phyloP scores from a whole-genome alignment of 1,284 basidiomycete genomes.

The Ceratobasidium sp. region DNA sequence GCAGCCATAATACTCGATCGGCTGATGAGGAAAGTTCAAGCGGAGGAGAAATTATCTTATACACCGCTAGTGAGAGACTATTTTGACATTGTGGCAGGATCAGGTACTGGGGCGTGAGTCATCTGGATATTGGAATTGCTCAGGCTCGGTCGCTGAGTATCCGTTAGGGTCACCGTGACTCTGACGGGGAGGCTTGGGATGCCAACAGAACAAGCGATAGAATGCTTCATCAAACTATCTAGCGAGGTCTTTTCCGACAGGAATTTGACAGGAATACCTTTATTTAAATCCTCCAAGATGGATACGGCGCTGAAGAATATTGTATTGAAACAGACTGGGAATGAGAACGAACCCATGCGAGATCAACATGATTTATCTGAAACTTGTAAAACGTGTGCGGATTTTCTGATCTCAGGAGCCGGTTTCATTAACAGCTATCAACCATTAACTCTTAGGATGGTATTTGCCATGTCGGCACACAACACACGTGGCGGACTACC shows the following conservation, averaged over 20 bases:
- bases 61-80: neutral
- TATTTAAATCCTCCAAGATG: conserved; percentile 10
- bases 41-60: neutral
- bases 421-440: neutral
- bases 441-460: neutral
- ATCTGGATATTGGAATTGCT: too few relatives aligned
- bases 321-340: neutral
- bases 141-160: neutral
- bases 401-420: too few relatives aligned
- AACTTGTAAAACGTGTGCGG: neutral
- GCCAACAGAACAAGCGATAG: conserved; percentile 6
- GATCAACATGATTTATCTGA: neutral
- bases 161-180: neutral
- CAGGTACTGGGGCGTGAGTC: neutral
- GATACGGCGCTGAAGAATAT: neutral
- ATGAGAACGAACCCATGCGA: conserved; percentile 11
- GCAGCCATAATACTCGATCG: neutral
- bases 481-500: conserved; percentile 17
- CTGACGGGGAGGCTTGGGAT: neutral
- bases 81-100: conserved; percentile 10
- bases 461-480: conserved; percentile 11
- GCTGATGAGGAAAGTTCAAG: conserved; percentile 1
- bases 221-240: neutral
- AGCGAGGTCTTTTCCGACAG: conserved; percentile 3
- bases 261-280: neutral